Evolutionary conservation across 177 flowering plant genomes (phyloP), one percentile per base, ranked within the genome.

Genomic region (Vitis hybrid): DNA sequence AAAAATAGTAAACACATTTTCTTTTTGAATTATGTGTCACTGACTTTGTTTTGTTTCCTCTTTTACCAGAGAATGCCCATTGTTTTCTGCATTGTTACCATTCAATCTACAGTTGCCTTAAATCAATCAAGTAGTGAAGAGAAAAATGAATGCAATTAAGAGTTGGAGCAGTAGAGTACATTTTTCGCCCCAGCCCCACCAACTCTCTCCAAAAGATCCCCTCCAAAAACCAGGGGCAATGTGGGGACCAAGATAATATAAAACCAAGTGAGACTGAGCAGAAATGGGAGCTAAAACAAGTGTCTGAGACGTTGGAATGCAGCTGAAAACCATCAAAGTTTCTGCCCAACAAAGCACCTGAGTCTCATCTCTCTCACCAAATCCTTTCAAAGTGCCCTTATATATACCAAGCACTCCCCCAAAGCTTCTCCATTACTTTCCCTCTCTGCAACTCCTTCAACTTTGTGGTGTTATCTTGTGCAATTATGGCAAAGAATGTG

Each of bases 401-500:
- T 40, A 40, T 4, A 40, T 40, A 40, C 48, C 48, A 40, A 40
- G 9, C 48, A 40, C 48, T 5, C 48, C 48, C 48, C 48, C 18
- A 24, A 46, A 18, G 18, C 60, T 21, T 13, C 49, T 2, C 58
- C 24, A 17, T 8, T 21, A 49, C 32, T 30, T 14, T 48, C 57
- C 62, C 55, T 62, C 51, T 6, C 27, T 6, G 32, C n/a, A 15
- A 27, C 52, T 19, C 46, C 58, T 35, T 72, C 76, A 65, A 13
- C 19, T 58, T 30, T 12, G 0, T 30, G 15, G 49, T 5, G 6
- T 7, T 35, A 15, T 2, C 40, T 49, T 52, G 55, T 68, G 72
- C 68, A 60, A 6, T 19, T 65, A 75, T 76, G 84, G 79, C 74
- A 1, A 79, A 74, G 14, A 74, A 72, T 67, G 74, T 78, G n/a